phyloP scores from a whole-genome alignment of 2,329 filamentous ascomycete species.

The Fusarium equiseti region DNA sequence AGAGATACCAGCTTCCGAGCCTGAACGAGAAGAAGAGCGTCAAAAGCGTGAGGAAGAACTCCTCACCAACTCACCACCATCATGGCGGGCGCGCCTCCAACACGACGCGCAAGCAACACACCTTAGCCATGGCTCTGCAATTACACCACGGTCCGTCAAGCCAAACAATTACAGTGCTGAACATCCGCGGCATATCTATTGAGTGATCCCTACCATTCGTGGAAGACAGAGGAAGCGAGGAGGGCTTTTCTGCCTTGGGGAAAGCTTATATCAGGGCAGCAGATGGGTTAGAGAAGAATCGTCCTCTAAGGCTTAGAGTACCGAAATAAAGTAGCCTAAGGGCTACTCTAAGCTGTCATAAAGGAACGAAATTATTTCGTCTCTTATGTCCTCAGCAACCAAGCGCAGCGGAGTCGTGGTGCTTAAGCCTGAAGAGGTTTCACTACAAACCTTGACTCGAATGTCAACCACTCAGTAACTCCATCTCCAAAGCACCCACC shows the following conservation, averaged over 20 bases:
- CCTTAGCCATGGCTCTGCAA: neutral
- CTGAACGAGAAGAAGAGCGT: neutral
- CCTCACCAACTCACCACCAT: neutral
- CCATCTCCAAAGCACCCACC: slow-evolving; percentile 47
- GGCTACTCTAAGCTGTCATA: neutral
- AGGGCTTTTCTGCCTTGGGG: neutral
- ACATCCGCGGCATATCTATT: too few species aligned
- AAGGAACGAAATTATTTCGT: neutral
- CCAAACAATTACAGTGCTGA: neutral
- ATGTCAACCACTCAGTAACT: slow-evolving; percentile 3
- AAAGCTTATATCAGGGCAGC: neutral
- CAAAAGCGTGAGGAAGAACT: neutral
- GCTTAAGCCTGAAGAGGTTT: neutral
- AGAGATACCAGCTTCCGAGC: too few species aligned
- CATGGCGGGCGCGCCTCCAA: too few species aligned
- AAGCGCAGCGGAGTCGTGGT: neutral
- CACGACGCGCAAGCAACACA: neutral
- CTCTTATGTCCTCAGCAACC: neutral
- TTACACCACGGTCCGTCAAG: neutral
- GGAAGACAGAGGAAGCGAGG: too few species aligned
- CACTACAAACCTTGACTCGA: neutral
- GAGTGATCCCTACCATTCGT: too few species aligned
- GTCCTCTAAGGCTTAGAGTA: neutral
- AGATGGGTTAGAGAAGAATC: neutral
- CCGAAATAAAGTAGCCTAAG: neutral